Conservation (phyloP, 805 yeast genomes). For the Saccharomycopsis malanga region DNA sequence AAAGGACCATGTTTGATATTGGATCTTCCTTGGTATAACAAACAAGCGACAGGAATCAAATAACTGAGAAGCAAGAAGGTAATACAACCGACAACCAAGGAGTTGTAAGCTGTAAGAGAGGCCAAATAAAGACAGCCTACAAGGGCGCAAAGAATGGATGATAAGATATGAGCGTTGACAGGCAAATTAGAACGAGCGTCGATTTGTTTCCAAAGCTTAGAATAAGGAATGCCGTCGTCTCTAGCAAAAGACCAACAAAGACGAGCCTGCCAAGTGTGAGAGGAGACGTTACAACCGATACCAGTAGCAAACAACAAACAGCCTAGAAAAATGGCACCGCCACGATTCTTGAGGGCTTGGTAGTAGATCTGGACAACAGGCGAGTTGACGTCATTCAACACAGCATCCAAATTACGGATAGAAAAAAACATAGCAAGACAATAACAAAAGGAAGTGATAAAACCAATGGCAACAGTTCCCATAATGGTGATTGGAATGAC, state of each 20-base stretch:
- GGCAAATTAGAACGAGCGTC: slow-evolving; percentile 46
- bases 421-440: slow-evolving; percentile 53
- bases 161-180: slow-evolving; percentile 50
- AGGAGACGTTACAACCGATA: slow-evolving; percentile 50
- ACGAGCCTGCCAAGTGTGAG: slow-evolving; percentile 64
- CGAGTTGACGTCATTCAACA: slow-evolving; percentile 33
- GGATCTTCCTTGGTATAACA: slow-evolving; percentile 42
- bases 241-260: slow-evolving; percentile 63
- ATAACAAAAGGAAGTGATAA: slow-evolving; percentile 49
- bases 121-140: slow-evolving; percentile 60
- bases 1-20: slow-evolving; percentile 56
- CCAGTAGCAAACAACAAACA: slow-evolving; percentile 46
- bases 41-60: slow-evolving; percentile 45
- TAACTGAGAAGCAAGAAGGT: slow-evolving; percentile 53
- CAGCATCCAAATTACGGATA: slow-evolving; percentile 44
- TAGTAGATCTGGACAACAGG: slow-evolving; percentile 59
- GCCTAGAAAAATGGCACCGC: slow-evolving; percentile 49
- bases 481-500: slow-evolving; percentile 56
- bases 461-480: slow-evolving; percentile 59
- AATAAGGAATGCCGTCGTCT: slow-evolving; percentile 55
- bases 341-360: slow-evolving; percentile 46
- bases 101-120: slow-evolving; percentile 59
- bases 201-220: slow-evolving; percentile 44
- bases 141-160: slow-evolving; percentile 44
- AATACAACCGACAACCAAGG: slow-evolving; percentile 56